phyloP scores from a whole-genome alignment of 1,284 basidiomycete species.

The Prillingera fragicola region DNA sequence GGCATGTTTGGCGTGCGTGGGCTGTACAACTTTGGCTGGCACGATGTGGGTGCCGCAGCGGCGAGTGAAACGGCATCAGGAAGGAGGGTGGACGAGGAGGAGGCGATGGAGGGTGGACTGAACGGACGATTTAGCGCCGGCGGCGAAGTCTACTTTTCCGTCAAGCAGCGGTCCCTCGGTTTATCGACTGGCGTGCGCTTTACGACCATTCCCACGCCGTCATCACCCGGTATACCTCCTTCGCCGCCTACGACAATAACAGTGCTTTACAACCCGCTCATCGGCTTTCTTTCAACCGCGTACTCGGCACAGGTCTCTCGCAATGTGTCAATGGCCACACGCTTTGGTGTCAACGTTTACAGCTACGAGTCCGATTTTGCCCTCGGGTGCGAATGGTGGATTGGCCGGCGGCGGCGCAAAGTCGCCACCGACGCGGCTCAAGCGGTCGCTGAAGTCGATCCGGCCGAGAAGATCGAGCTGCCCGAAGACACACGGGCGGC shows the following conservation, averaged over 20 bases:
- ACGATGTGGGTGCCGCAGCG: conserved; percentile 10
- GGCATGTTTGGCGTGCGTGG: conserved; percentile 83
- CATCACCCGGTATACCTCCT: conserved; percentile 52
- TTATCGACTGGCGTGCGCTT: conserved; percentile 90
- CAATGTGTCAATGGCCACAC: conserved; percentile 79
- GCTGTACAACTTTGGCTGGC: conserved; percentile 83
- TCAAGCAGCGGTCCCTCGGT: conserved; percentile 86
- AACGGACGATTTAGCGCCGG: conserved; percentile 85
- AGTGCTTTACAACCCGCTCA: conserved; percentile 91
- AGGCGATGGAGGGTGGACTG: conserved; percentile 79
- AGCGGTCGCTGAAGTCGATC: no score
- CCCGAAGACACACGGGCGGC: conserved; percentile 10
- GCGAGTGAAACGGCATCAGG: conserved; percentile 33
- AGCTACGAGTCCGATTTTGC: conserved; percentile 95
- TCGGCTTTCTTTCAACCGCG: conserved; percentile 85
- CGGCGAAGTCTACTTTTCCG: conserved; percentile 89
- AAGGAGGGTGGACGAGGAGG: conserved; percentile 74
- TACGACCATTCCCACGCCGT: conserved; percentile 51
- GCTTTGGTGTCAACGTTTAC: conserved; percentile 96
- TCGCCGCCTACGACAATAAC: conserved; percentile 84
- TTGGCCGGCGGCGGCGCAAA: conserved; percentile 52
- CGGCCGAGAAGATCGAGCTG: conserved; percentile 11
- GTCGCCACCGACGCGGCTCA: no score
- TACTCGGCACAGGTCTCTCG: conserved; percentile 82
- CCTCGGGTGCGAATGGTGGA: conserved; percentile 91